A percentile compares a stretch with the other conserved stretches of the same genome.
phyloP scores from a whole-genome alignment of 805 yeast genomes.

The Cyberlindnera nakhonratchasimensis region DNA sequence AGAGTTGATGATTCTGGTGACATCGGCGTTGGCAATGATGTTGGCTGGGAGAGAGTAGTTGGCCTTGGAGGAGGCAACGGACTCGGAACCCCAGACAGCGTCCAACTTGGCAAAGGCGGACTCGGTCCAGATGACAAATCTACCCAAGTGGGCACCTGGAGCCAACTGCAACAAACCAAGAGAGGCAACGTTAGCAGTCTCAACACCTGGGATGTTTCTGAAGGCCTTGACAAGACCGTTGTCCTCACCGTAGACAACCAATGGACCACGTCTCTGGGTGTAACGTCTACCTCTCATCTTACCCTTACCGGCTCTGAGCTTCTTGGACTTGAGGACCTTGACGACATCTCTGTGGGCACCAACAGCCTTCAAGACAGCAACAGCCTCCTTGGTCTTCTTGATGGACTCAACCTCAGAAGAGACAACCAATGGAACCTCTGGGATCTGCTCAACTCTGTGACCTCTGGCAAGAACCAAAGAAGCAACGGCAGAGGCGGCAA shows the following conservation, averaged over 20 bases:
- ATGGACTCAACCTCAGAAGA: conserved; percentile 89
- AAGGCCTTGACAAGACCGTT: conserved; percentile 97
- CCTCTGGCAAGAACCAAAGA: conserved; percentile 99
- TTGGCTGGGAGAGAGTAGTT: conserved; percentile 90
- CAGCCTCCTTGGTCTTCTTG: conserved; percentile 97
- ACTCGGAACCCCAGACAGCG: conserved; percentile 93
- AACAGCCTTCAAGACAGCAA: conserved; percentile 95
- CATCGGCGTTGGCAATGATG: conserved; percentile 94
- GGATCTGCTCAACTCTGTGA: conserved; percentile 97
- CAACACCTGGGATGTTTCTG: conserved; percentile 99
- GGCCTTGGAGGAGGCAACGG: conserved; percentile 78
- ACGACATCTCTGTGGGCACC: conserved; percentile 98
- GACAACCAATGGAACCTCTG: conserved; percentile 98
- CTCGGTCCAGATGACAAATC: conserved; percentile 99
- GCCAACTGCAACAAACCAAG: conserved; percentile 97
- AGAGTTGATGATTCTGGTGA: conserved; percentile 96
- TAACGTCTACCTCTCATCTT: conserved; percentile 99
- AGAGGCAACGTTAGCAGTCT: conserved; percentile 87
- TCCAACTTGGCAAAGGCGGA: conserved; percentile 96
- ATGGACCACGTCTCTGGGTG: conserved; percentile 99
- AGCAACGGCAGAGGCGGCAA: conserved; percentile 98
- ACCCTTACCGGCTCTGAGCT: conserved; percentile 99
- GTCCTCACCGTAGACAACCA: conserved; percentile 97
- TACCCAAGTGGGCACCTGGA: conserved; percentile 99
- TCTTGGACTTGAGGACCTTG: conserved; percentile 98